phyloP scores from a whole-genome alignment of 106 monocot genomes.

The Allium fistulosum region DNA sequence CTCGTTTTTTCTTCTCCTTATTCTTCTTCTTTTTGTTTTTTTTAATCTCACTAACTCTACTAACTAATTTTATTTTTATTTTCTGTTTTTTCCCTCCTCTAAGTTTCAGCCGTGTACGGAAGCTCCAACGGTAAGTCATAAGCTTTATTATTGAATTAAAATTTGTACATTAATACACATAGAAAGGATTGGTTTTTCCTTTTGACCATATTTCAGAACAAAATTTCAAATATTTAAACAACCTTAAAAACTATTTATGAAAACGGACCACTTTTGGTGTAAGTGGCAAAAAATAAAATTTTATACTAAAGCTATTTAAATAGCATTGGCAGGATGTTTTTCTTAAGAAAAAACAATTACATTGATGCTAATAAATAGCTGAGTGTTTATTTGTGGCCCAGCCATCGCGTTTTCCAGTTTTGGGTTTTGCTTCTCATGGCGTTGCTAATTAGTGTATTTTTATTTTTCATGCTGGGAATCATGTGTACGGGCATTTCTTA shows the following conservation, averaged over 20 bases:
- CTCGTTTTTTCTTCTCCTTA: not conserved
- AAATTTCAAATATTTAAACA: constrained; percentile 39
- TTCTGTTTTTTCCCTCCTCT: constrained; percentile 2
- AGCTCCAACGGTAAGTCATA: constrained; percentile 62
- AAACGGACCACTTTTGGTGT: constrained; percentile 34
- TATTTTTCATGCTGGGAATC: too few species aligned
- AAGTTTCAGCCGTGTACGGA: constrained; percentile 53
- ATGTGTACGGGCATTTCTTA: too few species aligned
- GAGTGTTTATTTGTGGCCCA: too few species aligned
- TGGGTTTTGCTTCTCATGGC: too few species aligned
- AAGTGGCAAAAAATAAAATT: constrained; percentile 63
- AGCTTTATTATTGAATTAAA: not conserved
- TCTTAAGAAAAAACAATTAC: constrained; percentile 10
- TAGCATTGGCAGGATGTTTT: constrained; percentile 69
- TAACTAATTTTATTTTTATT: not conserved
- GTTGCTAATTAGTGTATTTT: too few species aligned
- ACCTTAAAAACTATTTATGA: too few species aligned
- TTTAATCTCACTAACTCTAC: not conserved
- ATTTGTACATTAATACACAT: not conserved
- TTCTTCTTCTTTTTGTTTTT: not conserved
- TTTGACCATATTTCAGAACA: constrained; percentile 20
- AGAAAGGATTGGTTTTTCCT: not conserved
- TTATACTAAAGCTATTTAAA: constrained; percentile 26
- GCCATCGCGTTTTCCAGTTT: too few species aligned
- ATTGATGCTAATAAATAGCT: too few species aligned